A percentile compares a stretch with the other conserved stretches of the same genome.
These are phyloP conservation scores for Chaetomium tenue DNA, from an alignment of 495 filamentous ascomycete species.

Conservation along the genomic window DNA sequence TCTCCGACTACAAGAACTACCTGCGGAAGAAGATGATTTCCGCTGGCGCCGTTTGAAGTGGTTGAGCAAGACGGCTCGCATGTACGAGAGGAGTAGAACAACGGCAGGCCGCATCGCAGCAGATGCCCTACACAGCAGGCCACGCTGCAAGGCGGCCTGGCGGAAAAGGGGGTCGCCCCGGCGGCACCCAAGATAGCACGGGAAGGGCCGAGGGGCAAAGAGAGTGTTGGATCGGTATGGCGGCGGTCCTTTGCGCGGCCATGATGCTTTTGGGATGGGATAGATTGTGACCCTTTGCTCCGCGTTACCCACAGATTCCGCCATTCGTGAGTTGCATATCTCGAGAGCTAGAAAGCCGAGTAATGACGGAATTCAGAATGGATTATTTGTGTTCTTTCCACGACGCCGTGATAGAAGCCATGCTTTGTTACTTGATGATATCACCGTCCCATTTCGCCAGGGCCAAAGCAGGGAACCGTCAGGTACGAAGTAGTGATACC, in stretches of 20 bases:
- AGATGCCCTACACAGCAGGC: not conserved
- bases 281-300: slow-evolving; percentile 17
- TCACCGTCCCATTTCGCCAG: too few species aligned
- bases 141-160: not conserved
- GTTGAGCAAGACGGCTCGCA: not conserved
- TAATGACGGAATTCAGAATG: slow-evolving; percentile 14
- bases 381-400: not conserved
- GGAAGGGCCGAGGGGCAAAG: slow-evolving; percentile 7
- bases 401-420: not conserved
- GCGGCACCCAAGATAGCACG: slow-evolving; percentile 5
- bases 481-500: not conserved
- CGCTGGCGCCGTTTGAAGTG: slow-evolving; percentile 58
- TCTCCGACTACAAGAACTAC: slow-evolving; percentile 95
- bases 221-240: slow-evolving; percentile 15
- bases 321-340: slow-evolving; percentile 16
- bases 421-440: not conserved
- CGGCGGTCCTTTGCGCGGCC: slow-evolving; percentile 3
- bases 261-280: slow-evolving; percentile 15
- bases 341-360: slow-evolving; percentile 15
- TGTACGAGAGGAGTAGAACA: slow-evolving; percentile 4
- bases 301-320: slow-evolving; percentile 7
- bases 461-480: not conserved
- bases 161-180: not conserved
- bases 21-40: slow-evolving; percentile 95
- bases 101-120: slow-evolving; percentile 3